Base-by-base conservation (phyloP, 805 yeast species). In the Pichia paraexigua region DNA sequence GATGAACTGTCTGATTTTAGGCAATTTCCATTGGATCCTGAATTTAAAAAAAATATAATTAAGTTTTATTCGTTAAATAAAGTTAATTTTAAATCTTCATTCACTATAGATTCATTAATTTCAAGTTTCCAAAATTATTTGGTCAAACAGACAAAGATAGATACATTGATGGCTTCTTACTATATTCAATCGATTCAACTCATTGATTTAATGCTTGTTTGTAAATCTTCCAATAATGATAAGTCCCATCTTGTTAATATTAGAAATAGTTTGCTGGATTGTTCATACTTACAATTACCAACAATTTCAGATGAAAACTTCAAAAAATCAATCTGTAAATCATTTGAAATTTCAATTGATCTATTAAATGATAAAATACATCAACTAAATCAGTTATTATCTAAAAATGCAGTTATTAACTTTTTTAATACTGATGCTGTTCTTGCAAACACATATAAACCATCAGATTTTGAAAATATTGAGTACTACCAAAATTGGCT, bases 401-500 rank as follows among this genome's bases (percentile, higher is more conserved):
- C 51, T 10, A 50, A 50, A 43, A 20, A 35, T 7, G 48, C 51
- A 7, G 51, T 57, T n/a, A 50, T 41, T 2, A 22, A 21, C 2
- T 45, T 49, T 30, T 27, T 58, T 18, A 39, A 44, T 7, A 40
- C 48, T 7, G 27, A 30, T 20, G n/a, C 49, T 30, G 53, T 49
- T 1, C 30, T 55, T 3, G 42, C 45, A 24, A 45, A 46, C 3
- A 10, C 32, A 1, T 59, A 58, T 28, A 27, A 18, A 10, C 25
- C 45, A 18, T n/a, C 48, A 8, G 61, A 56, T 49, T 59, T 59
- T 47, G 54, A 53, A 40, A 46, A 51, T 17, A 24, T 21, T 11
- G 45, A 49, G 5, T 47, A 51, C 41, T 59, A 55, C 50, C 15
- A 53, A 18, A 49, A 45, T 25, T 59, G 62, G 62, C n/a, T 37